Conservation (phyloP, 148 eudicot species). For the Diospyros kaki region DNA sequence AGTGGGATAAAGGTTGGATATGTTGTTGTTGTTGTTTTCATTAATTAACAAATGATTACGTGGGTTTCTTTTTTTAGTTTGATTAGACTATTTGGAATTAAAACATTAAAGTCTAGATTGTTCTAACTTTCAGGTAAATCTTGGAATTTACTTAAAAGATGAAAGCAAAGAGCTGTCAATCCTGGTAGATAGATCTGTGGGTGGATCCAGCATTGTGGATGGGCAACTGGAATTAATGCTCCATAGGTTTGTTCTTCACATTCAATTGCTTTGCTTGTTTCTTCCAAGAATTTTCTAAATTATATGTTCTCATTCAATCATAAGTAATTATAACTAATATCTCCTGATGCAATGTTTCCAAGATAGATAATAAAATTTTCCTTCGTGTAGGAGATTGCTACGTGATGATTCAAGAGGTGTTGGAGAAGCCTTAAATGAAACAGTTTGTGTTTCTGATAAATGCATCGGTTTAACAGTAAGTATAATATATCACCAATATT, state of each 20-base stretch:
- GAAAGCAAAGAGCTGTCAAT: slow-evolving; percentile 64
- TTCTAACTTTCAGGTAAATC: slow-evolving; percentile 60
- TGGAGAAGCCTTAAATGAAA: slow-evolving; percentile 81
- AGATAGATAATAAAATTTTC: slow-evolving; percentile 7
- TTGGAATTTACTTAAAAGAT: slow-evolving; percentile 82
- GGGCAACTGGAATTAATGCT: slow-evolving; percentile 97
- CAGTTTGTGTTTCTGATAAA: slow-evolving; percentile 53
- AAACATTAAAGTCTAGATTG: not conserved
- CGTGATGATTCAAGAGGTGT: slow-evolving; percentile 89
- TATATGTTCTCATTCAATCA: not conserved
- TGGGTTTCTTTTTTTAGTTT: not conserved
- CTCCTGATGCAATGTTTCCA: not conserved
- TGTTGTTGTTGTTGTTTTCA: no score
- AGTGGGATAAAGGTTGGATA: no score
- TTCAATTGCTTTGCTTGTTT: not conserved
- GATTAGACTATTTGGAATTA: not conserved
- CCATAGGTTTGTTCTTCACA: slow-evolving; percentile 54
- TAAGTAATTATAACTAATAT: not conserved
- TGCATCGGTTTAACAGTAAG: slow-evolving; percentile 80
- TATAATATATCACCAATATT: not conserved
- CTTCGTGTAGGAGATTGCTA: slow-evolving; percentile 68
- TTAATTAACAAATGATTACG: not conserved
- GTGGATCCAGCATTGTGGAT: slow-evolving; percentile 87
- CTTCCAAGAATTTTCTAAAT: slow-evolving; percentile 1
- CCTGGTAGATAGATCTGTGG: slow-evolving; percentile 92